Evolutionary conservation across 176 grass and related monocot genomes (phyloP).

Genomic region (Musa troglodytarum): DNA sequence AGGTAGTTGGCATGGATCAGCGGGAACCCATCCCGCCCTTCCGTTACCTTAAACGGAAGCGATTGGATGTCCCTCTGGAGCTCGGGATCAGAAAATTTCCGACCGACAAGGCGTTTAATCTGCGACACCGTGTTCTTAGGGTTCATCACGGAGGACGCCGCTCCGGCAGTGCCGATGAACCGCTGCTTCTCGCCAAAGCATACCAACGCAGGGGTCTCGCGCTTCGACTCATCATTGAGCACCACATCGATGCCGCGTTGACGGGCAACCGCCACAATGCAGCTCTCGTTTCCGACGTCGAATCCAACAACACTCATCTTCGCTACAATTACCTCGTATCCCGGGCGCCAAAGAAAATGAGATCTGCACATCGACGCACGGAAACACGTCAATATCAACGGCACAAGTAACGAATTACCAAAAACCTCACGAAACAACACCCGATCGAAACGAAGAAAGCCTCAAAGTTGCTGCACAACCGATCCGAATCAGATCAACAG

Average conservation of each 20-base stretch:
- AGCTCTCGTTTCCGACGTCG: conserved; percentile 77
- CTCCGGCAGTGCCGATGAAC: conserved; percentile 58
- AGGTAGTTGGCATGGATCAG: conserved; percentile 52
- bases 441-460: no score
- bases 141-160: conserved; percentile 63
- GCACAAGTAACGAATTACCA: no score
- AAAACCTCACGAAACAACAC: no score
- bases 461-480: no score
- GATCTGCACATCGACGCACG: background rate
- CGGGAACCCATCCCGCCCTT: conserved; percentile 54
- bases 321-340: conserved; percentile 3
- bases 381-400: background rate
- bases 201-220: conserved; percentile 75
- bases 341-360: background rate
- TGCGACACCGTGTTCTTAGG: conserved; percentile 79
- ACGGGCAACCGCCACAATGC: conserved; percentile 72
- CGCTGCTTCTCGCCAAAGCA: conserved; percentile 93
- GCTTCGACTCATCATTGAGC: conserved; percentile 92
- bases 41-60: conserved; percentile 57
- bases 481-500: no score
- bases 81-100: conserved; percentile 57
- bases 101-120: conserved; percentile 67
- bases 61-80: conserved; percentile 48
- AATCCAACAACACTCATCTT: conserved; percentile 93
- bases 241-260: conserved; percentile 87